A percentile compares a stretch with the other conserved stretches of the same genome.
These are phyloP conservation scores for Paratinospora sagittata DNA, from an alignment of 164 flowering plant species.

Conservation along the genomic window DNA sequence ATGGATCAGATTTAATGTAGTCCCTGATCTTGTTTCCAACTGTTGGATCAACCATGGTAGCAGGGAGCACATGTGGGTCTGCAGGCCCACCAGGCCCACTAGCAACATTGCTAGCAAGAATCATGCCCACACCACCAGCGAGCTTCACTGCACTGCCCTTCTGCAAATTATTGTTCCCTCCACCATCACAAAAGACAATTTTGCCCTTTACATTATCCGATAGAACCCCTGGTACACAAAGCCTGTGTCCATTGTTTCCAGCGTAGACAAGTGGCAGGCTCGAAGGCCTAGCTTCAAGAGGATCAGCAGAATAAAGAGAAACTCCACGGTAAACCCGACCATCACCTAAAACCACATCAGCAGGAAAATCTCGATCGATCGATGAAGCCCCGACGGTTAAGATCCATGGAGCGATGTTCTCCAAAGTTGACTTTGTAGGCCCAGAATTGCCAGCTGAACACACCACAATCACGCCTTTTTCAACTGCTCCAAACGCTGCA, in stretches of 20 bases:
- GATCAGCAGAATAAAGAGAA: background rate
- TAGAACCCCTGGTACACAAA: background rate
- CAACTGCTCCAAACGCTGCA: conserved; percentile 21
- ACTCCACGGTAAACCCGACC: conserved; percentile 7
- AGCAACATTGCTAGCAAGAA: conserved; percentile 52
- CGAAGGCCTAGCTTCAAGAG: background rate
- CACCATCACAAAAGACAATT: conserved; percentile 79
- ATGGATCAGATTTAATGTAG: conserved; percentile 31
- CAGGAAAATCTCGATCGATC: conserved; percentile 26
- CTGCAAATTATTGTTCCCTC: conserved; percentile 62
- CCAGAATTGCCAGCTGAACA: conserved; percentile 31
- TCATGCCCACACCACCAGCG: conserved; percentile 83
- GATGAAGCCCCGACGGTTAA: conserved; percentile 25
- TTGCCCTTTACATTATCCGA: conserved; percentile 33
- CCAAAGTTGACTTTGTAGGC: conserved; percentile 14
- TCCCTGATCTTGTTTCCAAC: conserved; percentile 47
- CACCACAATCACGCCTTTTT: conserved; percentile 24
- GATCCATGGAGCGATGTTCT: conserved; percentile 27
- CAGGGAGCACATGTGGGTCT: conserved; percentile 66
- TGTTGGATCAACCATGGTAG: conserved; percentile 62
- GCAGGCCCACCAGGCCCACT: conserved; percentile 74
- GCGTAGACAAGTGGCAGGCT: conserved; percentile 1
- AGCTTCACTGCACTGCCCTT: conserved; percentile 71
- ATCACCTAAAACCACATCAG: conserved; percentile 19
- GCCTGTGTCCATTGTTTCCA: background rate